Evolutionary conservation across 352 stramenopile species (phyloP), one percentile per base, ranked within the genome.

Genomic region (Bremia lactucae): DNA sequence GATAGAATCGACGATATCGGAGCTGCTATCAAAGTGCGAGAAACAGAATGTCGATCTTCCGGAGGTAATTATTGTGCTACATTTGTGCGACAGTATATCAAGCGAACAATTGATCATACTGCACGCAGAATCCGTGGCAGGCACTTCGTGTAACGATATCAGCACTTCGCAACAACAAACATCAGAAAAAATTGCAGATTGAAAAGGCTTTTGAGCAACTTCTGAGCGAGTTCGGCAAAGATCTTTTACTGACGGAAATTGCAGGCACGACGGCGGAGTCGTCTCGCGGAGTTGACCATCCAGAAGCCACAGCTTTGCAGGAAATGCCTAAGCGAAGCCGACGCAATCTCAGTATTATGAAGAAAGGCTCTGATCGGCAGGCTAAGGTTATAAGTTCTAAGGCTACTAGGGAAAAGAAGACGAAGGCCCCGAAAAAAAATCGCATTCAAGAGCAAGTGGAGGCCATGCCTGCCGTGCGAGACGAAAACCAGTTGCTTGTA

Each of bases 1-100:
- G 35, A 53, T 48, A 31, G 60, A 82, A 34, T 41, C 54, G 14
- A 44, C 68, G 31, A 58, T 88, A 8, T 79, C 68, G 22, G 76
- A 86, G 22, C 49, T 86, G 14, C 29, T 88, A 20, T 62, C 79
- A 49, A 70, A 78, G 52, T 86, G 72, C 45, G 68, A 86, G 41
- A 49, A 79, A 31, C 37, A 69, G 19, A 43, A 52, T 29, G 31
- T 85, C 14, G 46, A 49, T 31, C 42, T 84, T 23, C 68, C 75
- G 1, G 34, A 52, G 52, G 68, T 81, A 15, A 9, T 16, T 26
- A 15, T 29, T 7, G 24, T 13, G 2, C 2, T 13, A 11, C 7
- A 33, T 33, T 33, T 1, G 28, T 28, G 15, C 18, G 5, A 15
- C 11, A 6, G n/a, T 45, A 22, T 24, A 15, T 6, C 13, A 19